Base-by-base conservation (phyloP, 2,329 filamentous ascomycete genomes). In the Xylaria sp. region DNA sequence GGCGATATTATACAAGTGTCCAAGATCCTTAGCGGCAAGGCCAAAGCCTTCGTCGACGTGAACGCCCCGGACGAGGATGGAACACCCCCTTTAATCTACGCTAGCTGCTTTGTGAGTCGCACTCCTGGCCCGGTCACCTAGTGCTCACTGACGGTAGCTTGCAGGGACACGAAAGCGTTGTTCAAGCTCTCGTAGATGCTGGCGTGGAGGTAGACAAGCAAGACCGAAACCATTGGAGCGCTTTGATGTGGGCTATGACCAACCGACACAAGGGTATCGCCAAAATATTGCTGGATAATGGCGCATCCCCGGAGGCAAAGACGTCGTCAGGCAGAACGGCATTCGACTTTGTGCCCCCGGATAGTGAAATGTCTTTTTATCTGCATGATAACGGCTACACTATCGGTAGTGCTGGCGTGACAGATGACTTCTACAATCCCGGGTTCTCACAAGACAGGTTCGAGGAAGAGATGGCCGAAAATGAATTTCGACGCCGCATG, bases 221-320 rank as follows among this genome's bases (percentile, higher is more conserved):
- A 81, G 96, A 99, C 79, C 92, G 91, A 72, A 98, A 98, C 78
- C 92, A 97, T 78, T 99, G 96, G 96, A 98, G 93, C 76, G 93
- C 96, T 15, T 86, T 99, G 70, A 99, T 99, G 94, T 99, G 96
- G 96, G 95, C 96, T 59, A 98, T 98, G 93, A 99, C 96, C 65
- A 99, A 99, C 81, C 86, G 94, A 66, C 96, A 99, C 82, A 98
- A 98, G 82, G 91, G 90, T 57, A 99, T 99, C 74, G 94, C 95
- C 44, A 98, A 98, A 81, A 86, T 94, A 12, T 84, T 99, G 18
- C 87, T 99, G 41, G 95, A 99, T 79, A 93, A 96, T 76, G 94
- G 94, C 18, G 96, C 96, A 23, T 97, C 94, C n/a, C 92, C 94
- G 2, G 95, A 98, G 76, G 92, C 97, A 74, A 97, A 97, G 80